Evolutionary conservation across 2,329 filamentous ascomycete genomes (phyloP), one percentile per base, ranked within the genome.

Genomic region (Stagonosporopsis tanaceti): DNA sequence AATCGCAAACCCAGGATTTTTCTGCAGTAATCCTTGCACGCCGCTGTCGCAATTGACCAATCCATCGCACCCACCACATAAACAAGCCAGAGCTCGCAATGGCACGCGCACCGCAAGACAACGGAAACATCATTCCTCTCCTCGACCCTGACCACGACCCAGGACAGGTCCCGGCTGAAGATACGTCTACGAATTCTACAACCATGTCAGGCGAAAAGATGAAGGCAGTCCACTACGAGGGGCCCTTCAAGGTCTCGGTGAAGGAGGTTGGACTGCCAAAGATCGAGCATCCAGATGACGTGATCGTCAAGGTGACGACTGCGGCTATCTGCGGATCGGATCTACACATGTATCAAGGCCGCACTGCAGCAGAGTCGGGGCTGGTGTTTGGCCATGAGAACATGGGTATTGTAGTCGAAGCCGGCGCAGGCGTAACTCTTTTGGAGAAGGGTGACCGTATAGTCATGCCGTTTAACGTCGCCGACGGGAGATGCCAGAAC

Each of bases 281-380:
- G 67, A 78, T 90, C 22, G 77, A 87, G 68, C 86, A 88, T 73
- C 85, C 86, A 2, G 85, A 89, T 74, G 86, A 89, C 76, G 81
- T 82, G 32, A 85, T 88, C 57, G 83, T 89, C 71, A 88, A 87
- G 66, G 84, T 89, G 34, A 88, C 87, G 0, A 89, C 86, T 6
- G 83, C 85, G 47, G 84, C 82, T 3, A 85, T 86, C 45, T 85
- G 84, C 65, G 84, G 84, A 11, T 84, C 81, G 5, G 71, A 78
- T 57, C 63, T 78, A 57, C 74, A 86, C 70, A 87, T 87, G 85
- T 89, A 89, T 57, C 85, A 89, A 71, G 87, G 87, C 1, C 76
- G 87, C 50, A 89, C 86, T 0, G 85, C 86, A 6, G 87, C 87
- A 4, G 79, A 88, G 66, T 74, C 81, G 0, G 87, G 87, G 2